Conservation (phyloP, 768 basidiomycete species). For the Suillus occidentalis region DNA sequence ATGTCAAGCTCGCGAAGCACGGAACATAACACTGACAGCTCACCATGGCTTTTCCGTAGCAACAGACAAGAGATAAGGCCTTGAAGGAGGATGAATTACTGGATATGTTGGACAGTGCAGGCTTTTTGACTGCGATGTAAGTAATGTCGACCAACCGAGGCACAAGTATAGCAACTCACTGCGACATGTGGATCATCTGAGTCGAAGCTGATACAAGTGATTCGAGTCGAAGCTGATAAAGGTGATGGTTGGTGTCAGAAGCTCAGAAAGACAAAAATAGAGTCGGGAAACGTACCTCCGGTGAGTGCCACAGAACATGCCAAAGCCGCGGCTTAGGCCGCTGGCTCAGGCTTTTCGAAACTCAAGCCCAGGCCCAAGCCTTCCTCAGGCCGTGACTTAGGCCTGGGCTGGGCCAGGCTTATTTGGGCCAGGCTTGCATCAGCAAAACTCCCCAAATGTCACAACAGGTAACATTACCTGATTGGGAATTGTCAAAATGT, state of each 20-base stretch:
- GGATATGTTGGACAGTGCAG: too few relatives aligned
- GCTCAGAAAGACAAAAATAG: neutral
- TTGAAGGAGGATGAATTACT: too few relatives aligned
- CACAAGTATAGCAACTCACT: neutral
- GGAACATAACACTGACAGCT: too few relatives aligned
- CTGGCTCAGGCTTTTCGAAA: neutral
- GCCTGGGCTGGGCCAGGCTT: neutral
- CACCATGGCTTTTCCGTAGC: too few relatives aligned
- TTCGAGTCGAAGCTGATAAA: neutral
- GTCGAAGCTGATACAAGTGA: neutral
- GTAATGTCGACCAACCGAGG: neutral
- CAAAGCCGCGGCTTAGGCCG: neutral
- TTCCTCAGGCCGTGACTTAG: neutral
- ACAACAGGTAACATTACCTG: too few relatives aligned
- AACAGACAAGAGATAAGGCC: too few relatives aligned
- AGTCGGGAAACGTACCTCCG: neutral
- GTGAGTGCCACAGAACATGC: neutral
- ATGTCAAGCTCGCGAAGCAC: too few relatives aligned
- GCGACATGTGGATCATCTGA: neutral
- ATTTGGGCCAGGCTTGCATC: too few relatives aligned
- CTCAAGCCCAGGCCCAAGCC: neutral
- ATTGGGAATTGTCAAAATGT: too few relatives aligned
- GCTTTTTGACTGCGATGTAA: neutral
- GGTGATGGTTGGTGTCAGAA: neutral
- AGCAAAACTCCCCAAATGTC: too few relatives aligned